A percentile compares a stretch with the other conserved stretches of the same genome.
phyloP scores from a whole-genome alignment of 139 green algal genomes.

The Micractinium conductrix region DNA sequence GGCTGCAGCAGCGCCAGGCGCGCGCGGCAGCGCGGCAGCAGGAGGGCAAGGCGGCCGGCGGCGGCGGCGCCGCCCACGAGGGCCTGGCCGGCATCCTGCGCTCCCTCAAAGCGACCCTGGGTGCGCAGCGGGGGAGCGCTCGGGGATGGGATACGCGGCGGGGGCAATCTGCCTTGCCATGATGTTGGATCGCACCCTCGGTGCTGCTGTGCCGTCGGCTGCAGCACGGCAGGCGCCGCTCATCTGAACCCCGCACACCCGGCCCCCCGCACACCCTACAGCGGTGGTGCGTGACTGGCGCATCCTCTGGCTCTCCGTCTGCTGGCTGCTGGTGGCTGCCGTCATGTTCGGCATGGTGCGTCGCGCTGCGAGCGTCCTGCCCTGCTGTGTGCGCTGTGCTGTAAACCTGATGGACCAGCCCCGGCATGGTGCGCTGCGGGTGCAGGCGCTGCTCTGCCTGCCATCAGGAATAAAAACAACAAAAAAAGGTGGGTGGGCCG shows the following conservation, averaged over 20 bases:
- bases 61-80: background rate
- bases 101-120: background rate
- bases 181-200: too few species aligned
- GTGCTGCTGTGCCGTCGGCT: too few species aligned
- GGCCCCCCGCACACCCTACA: background rate
- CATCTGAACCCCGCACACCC: too few species aligned
- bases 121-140: background rate
- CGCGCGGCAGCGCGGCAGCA: background rate
- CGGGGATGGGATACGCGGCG: background rate
- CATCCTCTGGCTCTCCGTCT: constrained; percentile 36
- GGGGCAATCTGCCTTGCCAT: too few species aligned
- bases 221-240: too few species aligned
- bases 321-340: constrained; percentile 41
- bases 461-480: too few species aligned
- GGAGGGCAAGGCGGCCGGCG: background rate
- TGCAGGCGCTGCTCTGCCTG: too few species aligned
- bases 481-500: too few species aligned
- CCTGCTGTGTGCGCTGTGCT: too few species aligned
- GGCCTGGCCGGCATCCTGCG: background rate
- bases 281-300: constrained; percentile 44
- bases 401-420: too few species aligned
- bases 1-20: constrained; percentile 38
- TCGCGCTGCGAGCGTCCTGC: background rate
- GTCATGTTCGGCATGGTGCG: constrained; percentile 33
- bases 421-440: too few species aligned